Percentiles rank a stretch among this genome's conserved stretches.
phyloP scores from a whole-genome alignment of 768 basidiomycete genomes.

The Boletus fagicola region DNA sequence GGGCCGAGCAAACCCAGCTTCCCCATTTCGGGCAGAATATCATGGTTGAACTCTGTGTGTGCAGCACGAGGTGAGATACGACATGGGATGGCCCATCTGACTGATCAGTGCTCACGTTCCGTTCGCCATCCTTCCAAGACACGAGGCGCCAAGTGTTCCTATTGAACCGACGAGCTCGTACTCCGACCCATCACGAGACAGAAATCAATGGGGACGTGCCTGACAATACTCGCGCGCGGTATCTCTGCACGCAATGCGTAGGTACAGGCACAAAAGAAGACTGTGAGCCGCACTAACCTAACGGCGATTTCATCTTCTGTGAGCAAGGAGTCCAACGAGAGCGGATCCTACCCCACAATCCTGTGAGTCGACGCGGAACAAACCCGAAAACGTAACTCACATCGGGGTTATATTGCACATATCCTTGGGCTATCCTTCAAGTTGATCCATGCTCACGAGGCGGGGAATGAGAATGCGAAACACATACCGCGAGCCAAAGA shows the following conservation, averaged over 20 bases:
- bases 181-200: background rate
- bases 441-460: background rate
- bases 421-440: slow-evolving; percentile 16
- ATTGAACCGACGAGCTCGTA: slow-evolving; percentile 3
- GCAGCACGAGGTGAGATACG: background rate
- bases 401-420: slow-evolving; percentile 20
- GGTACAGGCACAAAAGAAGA: background rate
- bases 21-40: slow-evolving; percentile 88
- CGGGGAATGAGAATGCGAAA: background rate
- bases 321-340: slow-evolving; percentile 73
- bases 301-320: slow-evolving; percentile 90
- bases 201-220: slow-evolving; percentile 38
- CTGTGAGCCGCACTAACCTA: slow-evolving; percentile 48
- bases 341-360: slow-evolving; percentile 62
- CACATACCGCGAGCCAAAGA: slow-evolving; percentile 18
- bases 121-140: slow-evolving; percentile 87
- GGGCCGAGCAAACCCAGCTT: slow-evolving; percentile 86
- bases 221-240: slow-evolving; percentile 79
- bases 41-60: slow-evolving; percentile 66
- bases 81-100: background rate
- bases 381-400: slow-evolving; percentile 12
- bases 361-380: slow-evolving; percentile 3
- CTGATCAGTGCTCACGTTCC: slow-evolving; percentile 54
- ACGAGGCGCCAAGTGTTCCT: slow-evolving; percentile 85
- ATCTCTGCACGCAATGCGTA: slow-evolving; percentile 49